Evolutionary conservation across 345 rosid species (phyloP).

Genomic region (Nasturtium officinale): DNA sequence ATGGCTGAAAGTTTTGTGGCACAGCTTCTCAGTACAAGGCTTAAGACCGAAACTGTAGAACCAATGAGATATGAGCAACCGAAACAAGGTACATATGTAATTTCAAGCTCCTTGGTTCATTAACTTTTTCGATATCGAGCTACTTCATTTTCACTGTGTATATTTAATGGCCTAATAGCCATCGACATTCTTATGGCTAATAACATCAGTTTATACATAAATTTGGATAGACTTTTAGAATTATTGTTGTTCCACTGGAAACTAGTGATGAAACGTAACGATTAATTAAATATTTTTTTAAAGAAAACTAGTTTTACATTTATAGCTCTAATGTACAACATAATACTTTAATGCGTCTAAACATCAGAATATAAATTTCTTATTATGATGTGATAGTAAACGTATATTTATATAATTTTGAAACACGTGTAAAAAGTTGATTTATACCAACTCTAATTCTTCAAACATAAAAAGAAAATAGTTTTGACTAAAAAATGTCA

Average conservation of each 20-base stretch:
- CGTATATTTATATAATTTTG: neutral
- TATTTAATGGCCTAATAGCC: neutral
- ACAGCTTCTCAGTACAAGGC: neutral
- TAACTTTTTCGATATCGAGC: neutral
- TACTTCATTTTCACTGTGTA: neutral
- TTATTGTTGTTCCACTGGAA: neutral
- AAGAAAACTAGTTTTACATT: neutral
- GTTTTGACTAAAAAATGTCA: neutral
- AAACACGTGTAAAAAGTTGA: neutral
- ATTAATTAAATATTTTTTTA: no score
- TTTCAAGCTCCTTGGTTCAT: no score
- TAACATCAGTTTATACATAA: neutral
- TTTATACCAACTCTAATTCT: neutral
- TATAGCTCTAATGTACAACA: neutral
- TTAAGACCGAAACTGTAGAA: neutral
- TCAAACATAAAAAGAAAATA: no score
- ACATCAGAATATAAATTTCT: neutral
- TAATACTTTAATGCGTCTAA: neutral
- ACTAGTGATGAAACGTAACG: neutral
- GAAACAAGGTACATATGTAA: no score
- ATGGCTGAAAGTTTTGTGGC: constrained; percentile 9
- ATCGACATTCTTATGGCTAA: neutral
- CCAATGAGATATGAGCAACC: no score
- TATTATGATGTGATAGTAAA: neutral
- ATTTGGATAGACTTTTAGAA: neutral